These are phyloP conservation scores for Brassica incana DNA, from an alignment of 345 rosid species.

Conservation along the genomic window DNA sequence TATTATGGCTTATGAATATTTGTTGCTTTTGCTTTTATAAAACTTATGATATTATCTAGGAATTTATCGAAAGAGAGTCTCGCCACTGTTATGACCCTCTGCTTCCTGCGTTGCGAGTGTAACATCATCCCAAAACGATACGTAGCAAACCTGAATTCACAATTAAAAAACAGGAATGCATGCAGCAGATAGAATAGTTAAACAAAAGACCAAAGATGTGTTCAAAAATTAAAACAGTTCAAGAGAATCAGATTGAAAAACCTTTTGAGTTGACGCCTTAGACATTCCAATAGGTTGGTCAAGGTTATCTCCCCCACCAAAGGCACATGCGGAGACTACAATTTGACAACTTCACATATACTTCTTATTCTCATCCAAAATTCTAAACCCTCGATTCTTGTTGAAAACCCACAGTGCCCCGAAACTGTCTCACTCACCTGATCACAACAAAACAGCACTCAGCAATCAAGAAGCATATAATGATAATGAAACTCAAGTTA, in stretches of 20 bases:
- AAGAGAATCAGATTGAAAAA: slow-evolving; percentile 23
- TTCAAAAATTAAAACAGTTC: not conserved
- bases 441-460: slow-evolving; percentile 11
- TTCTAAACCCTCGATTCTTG: slow-evolving; percentile 64
- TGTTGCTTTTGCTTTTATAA: not conserved
- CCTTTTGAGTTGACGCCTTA: slow-evolving; percentile 64
- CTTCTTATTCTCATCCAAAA: slow-evolving; percentile 34
- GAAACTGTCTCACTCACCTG: slow-evolving; percentile 58
- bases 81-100: slow-evolving; percentile 56
- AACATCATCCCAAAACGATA: slow-evolving; percentile 91
- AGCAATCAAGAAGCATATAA: too few relatives aligned
- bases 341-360: slow-evolving; percentile 63
- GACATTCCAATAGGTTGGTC: slow-evolving; percentile 90
- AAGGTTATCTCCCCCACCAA: slow-evolving; percentile 66
- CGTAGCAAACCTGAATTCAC: slow-evolving; percentile 81
- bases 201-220: too few relatives aligned
- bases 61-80: slow-evolving; percentile 18
- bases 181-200: too few relatives aligned
- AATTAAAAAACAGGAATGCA: slow-evolving; percentile 9
- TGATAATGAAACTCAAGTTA: too few relatives aligned
- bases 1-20: not conserved
- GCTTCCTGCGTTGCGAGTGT: slow-evolving; percentile 68
- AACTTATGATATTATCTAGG: not conserved
- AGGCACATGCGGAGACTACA: slow-evolving; percentile 66
- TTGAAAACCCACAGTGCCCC: slow-evolving; percentile 79